Evolutionary conservation across 1,139 yeast species (phyloP).

Genomic region (Chernovozyma sophiae-reginae): DNA sequence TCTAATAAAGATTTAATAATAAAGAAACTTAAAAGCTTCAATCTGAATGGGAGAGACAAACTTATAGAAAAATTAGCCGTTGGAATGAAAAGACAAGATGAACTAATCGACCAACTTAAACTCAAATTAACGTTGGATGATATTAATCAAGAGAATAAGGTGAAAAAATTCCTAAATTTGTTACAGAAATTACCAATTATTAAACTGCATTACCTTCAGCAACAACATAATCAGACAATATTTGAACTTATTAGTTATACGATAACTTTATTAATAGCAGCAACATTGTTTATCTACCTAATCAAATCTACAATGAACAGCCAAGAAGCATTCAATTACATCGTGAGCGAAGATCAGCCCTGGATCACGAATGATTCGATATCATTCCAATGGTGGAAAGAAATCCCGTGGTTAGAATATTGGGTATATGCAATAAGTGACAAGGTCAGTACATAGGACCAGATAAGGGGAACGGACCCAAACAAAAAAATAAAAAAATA

Average conservation of each 20-base stretch:
- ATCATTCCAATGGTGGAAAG: conserved; percentile 27
- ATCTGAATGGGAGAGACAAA: conserved; percentile 7
- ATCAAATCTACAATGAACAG: not conserved
- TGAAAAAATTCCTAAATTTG: conserved; percentile 9
- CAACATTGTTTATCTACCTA: not conserved
- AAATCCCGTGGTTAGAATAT: conserved; percentile 30
- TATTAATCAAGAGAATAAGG: not conserved
- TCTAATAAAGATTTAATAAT: conserved; percentile 21
- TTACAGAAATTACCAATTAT: conserved; percentile 27
- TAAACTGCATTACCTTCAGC: conserved; percentile 28
- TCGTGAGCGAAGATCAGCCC: not conserved
- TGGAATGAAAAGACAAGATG: conserved; percentile 19
- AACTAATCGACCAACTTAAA: conserved; percentile 19
- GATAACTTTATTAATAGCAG: not conserved
- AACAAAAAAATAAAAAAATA: too few relatives aligned
- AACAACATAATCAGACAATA: conserved; percentile 16
- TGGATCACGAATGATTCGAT: not conserved
- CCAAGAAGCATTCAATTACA: not conserved
- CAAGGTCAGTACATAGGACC: too few relatives aligned
- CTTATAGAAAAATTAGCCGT: conserved; percentile 16
- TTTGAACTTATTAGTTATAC: not conserved
- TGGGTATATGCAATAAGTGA: conserved; percentile 21
- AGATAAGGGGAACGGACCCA: too few relatives aligned
- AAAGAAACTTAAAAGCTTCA: conserved; percentile 14
- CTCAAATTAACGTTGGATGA: conserved; percentile 15